phyloP scores from a whole-genome alignment of 1,284 basidiomycete genomes.

The Fomitopsis betulina region DNA sequence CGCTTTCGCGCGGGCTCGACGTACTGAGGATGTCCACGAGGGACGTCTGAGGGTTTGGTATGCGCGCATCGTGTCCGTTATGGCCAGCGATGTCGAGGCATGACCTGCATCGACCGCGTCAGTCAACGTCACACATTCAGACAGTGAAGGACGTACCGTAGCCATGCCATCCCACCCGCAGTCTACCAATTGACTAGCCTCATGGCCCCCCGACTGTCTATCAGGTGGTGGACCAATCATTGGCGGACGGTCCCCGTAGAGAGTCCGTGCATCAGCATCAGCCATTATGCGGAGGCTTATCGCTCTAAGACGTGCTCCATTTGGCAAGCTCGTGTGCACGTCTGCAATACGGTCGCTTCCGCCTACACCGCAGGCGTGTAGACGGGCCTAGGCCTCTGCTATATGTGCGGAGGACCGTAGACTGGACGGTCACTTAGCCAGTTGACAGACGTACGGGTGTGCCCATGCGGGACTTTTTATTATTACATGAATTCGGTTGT shows the following conservation, averaged over 20 bases:
- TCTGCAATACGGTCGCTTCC: background rate
- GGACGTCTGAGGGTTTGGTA: background rate
- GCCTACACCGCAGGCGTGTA: background rate
- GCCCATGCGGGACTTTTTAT: background rate
- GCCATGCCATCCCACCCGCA: background rate
- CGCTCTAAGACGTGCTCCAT: background rate
- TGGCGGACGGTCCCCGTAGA: background rate
- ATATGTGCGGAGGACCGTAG: background rate
- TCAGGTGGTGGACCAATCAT: background rate
- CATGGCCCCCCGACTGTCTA: background rate
- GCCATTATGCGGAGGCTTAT: background rate
- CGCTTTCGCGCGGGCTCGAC: background rate
- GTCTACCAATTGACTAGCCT: background rate
- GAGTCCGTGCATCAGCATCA: background rate
- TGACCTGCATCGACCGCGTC: background rate
- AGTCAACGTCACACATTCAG: background rate
- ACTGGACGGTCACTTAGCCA: background rate
- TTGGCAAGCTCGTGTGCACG: background rate
- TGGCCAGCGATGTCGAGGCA: background rate
- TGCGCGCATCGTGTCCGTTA: background rate
- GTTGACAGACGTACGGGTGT: background rate
- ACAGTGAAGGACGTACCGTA: background rate
- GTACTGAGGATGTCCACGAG: background rate
- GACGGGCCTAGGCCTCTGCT: background rate
- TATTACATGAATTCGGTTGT: background rate